Conservation (phyloP, 345 rosid species). For the Gossypium thurberi region DNA sequence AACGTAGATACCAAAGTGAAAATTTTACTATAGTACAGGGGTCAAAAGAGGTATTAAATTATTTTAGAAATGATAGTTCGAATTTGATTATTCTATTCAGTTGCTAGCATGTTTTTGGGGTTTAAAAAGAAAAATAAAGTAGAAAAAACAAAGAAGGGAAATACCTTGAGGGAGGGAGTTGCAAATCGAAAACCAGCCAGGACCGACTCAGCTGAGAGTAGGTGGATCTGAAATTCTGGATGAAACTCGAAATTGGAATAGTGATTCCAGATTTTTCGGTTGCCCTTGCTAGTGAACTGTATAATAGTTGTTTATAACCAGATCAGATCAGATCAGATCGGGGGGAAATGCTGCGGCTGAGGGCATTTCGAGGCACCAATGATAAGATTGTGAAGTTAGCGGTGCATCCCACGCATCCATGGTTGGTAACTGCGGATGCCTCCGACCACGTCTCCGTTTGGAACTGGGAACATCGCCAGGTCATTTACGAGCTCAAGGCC, state of each 20-base stretch:
- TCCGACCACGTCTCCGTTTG: conserved; percentile 94
- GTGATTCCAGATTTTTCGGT: not conserved
- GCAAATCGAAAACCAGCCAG: not conserved
- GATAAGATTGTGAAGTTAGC: conserved; percentile 93
- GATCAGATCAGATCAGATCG: conserved; percentile 10
- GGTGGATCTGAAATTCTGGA: conserved; percentile 3
- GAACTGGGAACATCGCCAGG: conserved; percentile 99
- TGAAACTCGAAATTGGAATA: not conserved
- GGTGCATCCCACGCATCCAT: conserved; percentile 96
- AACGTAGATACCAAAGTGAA: too few species aligned
- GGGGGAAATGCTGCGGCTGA: conserved; percentile 69
- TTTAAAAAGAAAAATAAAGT: not conserved
- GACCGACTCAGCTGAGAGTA: not conserved
- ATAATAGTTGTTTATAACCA: not conserved
- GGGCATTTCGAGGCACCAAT: conserved; percentile 73
- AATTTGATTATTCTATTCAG: too few species aligned
- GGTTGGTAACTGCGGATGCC: conserved; percentile 97
- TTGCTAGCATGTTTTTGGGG: too few species aligned
- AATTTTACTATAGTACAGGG: too few species aligned
- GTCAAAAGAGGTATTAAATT: too few species aligned
- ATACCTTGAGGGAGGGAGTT: not conserved
- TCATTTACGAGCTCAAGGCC: conserved; percentile 90
- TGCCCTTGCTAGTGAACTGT: not conserved
- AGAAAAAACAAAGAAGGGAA: not conserved
- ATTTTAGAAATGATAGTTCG: too few species aligned